These are phyloP conservation scores for Ceratobasidium sp. DNA, from an alignment of 1,284 basidiomycete species.

Conservation along the genomic window DNA sequence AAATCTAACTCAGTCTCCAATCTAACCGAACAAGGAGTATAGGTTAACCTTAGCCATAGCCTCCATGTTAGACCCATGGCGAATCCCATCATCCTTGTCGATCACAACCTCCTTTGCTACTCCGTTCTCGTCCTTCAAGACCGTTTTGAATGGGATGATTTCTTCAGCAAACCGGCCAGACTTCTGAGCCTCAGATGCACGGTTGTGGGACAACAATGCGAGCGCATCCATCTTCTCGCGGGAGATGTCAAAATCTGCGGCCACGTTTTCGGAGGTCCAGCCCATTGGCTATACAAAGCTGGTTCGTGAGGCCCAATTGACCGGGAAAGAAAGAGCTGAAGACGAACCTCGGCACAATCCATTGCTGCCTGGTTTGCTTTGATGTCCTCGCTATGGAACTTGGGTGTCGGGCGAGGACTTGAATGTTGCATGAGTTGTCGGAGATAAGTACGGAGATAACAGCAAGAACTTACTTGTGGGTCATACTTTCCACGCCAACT, in stretches of 20 bases:
- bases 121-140: slow-evolving; percentile 35
- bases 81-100: slow-evolving; percentile 81
- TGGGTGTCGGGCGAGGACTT: slow-evolving; percentile 81
- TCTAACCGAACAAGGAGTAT: slow-evolving; percentile 72
- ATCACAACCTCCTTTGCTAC: slow-evolving; percentile 61
- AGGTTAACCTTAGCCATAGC: slow-evolving; percentile 69
- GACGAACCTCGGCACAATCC: slow-evolving; percentile 75
- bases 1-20: slow-evolving; percentile 60
- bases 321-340: not conserved
- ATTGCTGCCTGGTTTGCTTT: slow-evolving; percentile 63
- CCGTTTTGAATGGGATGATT: slow-evolving; percentile 77
- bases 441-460: not conserved
- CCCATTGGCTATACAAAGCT: slow-evolving; percentile 77
- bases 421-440: not conserved
- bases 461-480: slow-evolving; percentile 67
- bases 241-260: slow-evolving; percentile 75
- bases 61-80: slow-evolving; percentile 79
- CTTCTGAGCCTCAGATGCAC: slow-evolving; percentile 72
- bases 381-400: slow-evolving; percentile 66
- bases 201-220: slow-evolving; percentile 81
- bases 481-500: slow-evolving; percentile 87
- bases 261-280: slow-evolving; percentile 91
- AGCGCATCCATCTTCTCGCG: slow-evolving; percentile 83
- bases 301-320: not conserved
- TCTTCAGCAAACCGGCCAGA: slow-evolving; percentile 79